Percentiles rank a stretch among this genome's conserved stretches.
Conservation (phyloP, 2,329 filamentous ascomycete genomes). For the Alternaria sp. region DNA sequence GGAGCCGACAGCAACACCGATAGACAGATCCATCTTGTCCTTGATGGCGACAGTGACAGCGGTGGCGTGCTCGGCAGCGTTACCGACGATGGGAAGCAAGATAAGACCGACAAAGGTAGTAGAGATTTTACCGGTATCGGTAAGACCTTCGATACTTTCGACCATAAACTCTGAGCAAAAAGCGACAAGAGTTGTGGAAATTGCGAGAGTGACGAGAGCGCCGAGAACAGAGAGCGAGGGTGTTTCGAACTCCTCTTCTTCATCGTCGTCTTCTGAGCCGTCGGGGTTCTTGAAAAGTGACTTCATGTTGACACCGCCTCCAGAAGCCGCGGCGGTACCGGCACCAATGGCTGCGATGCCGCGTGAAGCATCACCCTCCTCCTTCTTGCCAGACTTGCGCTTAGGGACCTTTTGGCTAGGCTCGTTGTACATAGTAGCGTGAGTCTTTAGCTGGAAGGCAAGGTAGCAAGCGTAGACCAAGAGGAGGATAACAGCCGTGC, state of each 20-base stretch:
- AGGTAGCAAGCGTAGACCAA: slow-evolving; percentile 85
- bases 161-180: slow-evolving; percentile 75
- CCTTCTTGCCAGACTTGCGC: slow-evolving; percentile 53
- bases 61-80: slow-evolving; percentile 70
- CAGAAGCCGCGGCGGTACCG: slow-evolving; percentile 57
- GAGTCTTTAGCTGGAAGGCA: slow-evolving; percentile 89
- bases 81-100: slow-evolving; percentile 69
- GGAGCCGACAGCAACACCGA: slow-evolving; percentile 70
- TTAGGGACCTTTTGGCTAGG: slow-evolving; percentile 79
- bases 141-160: slow-evolving; percentile 63
- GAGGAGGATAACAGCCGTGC: slow-evolving; percentile 79
- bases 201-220: slow-evolving; percentile 72
- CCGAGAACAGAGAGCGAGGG: slow-evolving; percentile 76
- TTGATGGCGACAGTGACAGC: slow-evolving; percentile 68
- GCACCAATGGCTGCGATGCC: slow-evolving; percentile 62
- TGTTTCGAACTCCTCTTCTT: slow-evolving; percentile 75
- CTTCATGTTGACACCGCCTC: slow-evolving; percentile 58
- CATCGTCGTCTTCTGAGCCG: slow-evolving; percentile 54
- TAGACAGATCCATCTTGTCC: slow-evolving; percentile 73
- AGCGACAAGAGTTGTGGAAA: slow-evolving; percentile 80
- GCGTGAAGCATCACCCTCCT: slow-evolving; percentile 57
- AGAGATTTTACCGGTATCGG: slow-evolving; percentile 56
- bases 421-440: slow-evolving; percentile 78
- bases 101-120: slow-evolving; percentile 69
- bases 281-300: slow-evolving; percentile 52